These are phyloP conservation scores for Nakaseomyces uthaithaninus DNA, from an alignment of 1,139 yeast species.

Conservation along the genomic window DNA sequence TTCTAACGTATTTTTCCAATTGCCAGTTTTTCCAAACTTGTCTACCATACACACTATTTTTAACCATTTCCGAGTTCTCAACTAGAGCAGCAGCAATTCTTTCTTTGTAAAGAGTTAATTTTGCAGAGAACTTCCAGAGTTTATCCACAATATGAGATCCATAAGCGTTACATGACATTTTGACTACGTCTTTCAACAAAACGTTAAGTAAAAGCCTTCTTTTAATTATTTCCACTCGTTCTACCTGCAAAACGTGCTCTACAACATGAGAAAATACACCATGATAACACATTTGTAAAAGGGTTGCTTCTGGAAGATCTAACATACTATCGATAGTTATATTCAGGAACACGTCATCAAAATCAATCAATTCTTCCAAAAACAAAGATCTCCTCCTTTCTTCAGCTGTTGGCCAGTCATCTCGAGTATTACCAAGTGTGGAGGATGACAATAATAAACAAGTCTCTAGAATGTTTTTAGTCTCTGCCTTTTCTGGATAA, in stretches of 20 bases:
- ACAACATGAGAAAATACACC: slow-evolving; percentile 86
- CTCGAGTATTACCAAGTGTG: slow-evolving; percentile 72
- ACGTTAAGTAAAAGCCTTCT: slow-evolving; percentile 64
- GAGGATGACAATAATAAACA: slow-evolving; percentile 57
- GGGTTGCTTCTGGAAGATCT: slow-evolving; percentile 48
- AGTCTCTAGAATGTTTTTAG: slow-evolving; percentile 52
- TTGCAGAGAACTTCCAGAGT: slow-evolving; percentile 70
- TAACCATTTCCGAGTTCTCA: slow-evolving; percentile 57
- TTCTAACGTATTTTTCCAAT: slow-evolving; percentile 41
- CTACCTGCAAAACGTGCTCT: slow-evolving; percentile 50
- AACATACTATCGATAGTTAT: slow-evolving; percentile 55
- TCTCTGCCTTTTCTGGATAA: slow-evolving; percentile 42
- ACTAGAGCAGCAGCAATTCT: slow-evolving; percentile 65
- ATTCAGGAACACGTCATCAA: slow-evolving; percentile 51
- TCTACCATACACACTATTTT: slow-evolving; percentile 80
- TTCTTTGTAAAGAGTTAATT: slow-evolving; percentile 78
- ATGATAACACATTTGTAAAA: slow-evolving; percentile 69
- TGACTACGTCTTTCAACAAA: slow-evolving; percentile 47
- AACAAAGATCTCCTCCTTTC: slow-evolving; percentile 76
- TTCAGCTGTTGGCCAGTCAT: slow-evolving; percentile 88
- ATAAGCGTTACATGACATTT: slow-evolving; percentile 73
- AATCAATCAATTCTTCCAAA: slow-evolving; percentile 60
- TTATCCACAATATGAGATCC: slow-evolving; percentile 89
- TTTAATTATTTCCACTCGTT: slow-evolving; percentile 44
- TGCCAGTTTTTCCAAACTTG: slow-evolving; percentile 93